Evolutionary conservation across 2,329 filamentous ascomycete species (phyloP), one percentile per base, ranked within the genome.

Genomic region (Shiraia bambusicola): DNA sequence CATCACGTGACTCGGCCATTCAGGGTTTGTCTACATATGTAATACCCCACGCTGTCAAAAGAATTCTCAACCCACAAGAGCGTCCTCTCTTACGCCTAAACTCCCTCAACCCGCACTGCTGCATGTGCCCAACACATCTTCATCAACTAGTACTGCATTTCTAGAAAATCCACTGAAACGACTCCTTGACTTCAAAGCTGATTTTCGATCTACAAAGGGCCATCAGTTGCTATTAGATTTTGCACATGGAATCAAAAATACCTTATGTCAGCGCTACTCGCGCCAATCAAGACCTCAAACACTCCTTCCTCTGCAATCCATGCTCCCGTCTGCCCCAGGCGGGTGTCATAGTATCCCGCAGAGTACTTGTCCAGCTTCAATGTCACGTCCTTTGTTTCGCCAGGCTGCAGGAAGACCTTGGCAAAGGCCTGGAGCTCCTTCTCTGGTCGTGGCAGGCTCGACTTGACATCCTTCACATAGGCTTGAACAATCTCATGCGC

Each of bases 361-460:
- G 73, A 72, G 42, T 77, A 71, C 54, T 73, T 76, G 47, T 76
- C 69, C 4, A 71, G 39, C 38, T 49, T 49, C 45, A 71, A 41
- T 0, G 42, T 35, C 3, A 69, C 65, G 4, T 41, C 43, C 43
- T 66, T 67, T 3, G 58, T 69, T 49, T 70, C 67, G 2, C 65
- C 61, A 4, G 67, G 64, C 38, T 63, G 54, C 26, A 71, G 36
- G 42, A 65, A 56, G 2, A 69, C 63, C 37, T 70, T 71, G 43
- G 78, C 77, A 56, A 88, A 88, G 0, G 82, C 83, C 25, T 82
- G 81, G 1, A 88, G 72, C 66, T 88, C 85, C 67, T 88, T 87
- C 52, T 82, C 78, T 0, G 84, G 84, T 15, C 84, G 72, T 0
- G 79, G 78, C n/a, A 88, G 71, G 8, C 76, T 71, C 1, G 81